Evolutionary conservation across 306 rosid genomes (phyloP).

Genomic region (Rosa chinensis): DNA sequence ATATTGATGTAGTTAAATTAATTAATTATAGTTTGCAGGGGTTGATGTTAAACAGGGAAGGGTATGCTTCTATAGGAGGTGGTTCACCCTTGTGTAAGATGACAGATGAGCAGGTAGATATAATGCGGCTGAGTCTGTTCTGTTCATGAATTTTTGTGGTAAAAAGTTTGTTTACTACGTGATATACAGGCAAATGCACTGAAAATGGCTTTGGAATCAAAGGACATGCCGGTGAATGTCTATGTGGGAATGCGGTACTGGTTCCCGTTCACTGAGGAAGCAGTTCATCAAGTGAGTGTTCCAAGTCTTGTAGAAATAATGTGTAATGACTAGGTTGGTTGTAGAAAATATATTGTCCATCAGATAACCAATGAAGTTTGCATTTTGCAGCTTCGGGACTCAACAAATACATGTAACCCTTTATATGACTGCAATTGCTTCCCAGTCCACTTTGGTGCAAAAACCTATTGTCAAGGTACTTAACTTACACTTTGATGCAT

Average conservation of each 20-base stretch:
- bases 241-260: constrained; percentile 98
- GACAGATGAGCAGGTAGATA: constrained; percentile 86
- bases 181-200: constrained; percentile 77
- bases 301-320: not conserved
- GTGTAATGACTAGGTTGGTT: not conserved
- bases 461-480: too few relatives aligned
- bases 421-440: too few relatives aligned
- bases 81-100: constrained; percentile 98
- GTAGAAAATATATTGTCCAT: too few relatives aligned
- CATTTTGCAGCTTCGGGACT: too few relatives aligned
- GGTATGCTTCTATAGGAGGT: constrained; percentile 97
- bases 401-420: too few relatives aligned
- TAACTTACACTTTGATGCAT: too few relatives aligned
- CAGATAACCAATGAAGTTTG: too few relatives aligned
- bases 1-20: too few relatives aligned
- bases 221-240: constrained; percentile 67
- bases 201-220: constrained; percentile 77
- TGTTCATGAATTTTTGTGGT: not conserved
- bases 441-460: too few relatives aligned
- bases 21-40: too few relatives aligned
- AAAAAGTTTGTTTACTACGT: not conserved
- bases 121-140: not conserved
- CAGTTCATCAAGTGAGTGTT: constrained; percentile 74
- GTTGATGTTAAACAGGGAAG: constrained; percentile 48
- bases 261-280: constrained; percentile 99